phyloP scores from a whole-genome alignment of 371 early-diverging fungal species.

The Mucor mucedo region DNA sequence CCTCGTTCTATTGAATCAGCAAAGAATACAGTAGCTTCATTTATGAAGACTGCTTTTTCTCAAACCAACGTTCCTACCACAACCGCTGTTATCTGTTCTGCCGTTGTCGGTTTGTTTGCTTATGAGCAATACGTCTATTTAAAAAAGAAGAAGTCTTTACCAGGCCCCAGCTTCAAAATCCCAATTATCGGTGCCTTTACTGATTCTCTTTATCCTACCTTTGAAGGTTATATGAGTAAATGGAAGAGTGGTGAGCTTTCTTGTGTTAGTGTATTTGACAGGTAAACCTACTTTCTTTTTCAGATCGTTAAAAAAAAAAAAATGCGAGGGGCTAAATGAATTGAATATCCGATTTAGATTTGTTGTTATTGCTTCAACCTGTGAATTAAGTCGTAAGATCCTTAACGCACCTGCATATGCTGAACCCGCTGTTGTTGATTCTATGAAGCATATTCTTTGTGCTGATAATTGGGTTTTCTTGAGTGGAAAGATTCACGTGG shows the following conservation, averaged over 20 bases:
- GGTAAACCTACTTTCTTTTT: conserved; percentile 29
- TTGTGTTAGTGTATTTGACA: conserved; percentile 59
- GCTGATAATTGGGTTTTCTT: conserved; percentile 60
- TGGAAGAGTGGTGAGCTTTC: conserved; percentile 63
- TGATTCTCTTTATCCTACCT: conserved; percentile 60
- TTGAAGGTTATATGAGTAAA: conserved; percentile 59
- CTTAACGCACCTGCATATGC: conserved; percentile 53
- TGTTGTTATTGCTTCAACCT: conserved; percentile 59
- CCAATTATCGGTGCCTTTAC: conserved; percentile 60
- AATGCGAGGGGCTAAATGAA: conserved; percentile 9
- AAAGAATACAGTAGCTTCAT: conserved; percentile 42
- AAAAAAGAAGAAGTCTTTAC: conserved; percentile 54
- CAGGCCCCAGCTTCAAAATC: conserved; percentile 55
- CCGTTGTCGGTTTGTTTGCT: conserved; percentile 52
- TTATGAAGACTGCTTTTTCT: conserved; percentile 42
- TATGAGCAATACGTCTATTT: conserved; percentile 58
- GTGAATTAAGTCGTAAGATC: conserved; percentile 57
- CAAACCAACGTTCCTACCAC: conserved; percentile 41
- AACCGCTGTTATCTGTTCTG: conserved; percentile 48
- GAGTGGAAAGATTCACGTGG: conserved; percentile 54
- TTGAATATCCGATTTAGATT: conserved; percentile 40
- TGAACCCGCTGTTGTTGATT: conserved; percentile 53
- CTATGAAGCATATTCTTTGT: conserved; percentile 56
- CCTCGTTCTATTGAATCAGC: conserved; percentile 53
- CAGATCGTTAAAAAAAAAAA: neutral